These are phyloP conservation scores for Boletus huronensis DNA, from an alignment of 768 basidiomycete species.

Conservation along the genomic window DNA sequence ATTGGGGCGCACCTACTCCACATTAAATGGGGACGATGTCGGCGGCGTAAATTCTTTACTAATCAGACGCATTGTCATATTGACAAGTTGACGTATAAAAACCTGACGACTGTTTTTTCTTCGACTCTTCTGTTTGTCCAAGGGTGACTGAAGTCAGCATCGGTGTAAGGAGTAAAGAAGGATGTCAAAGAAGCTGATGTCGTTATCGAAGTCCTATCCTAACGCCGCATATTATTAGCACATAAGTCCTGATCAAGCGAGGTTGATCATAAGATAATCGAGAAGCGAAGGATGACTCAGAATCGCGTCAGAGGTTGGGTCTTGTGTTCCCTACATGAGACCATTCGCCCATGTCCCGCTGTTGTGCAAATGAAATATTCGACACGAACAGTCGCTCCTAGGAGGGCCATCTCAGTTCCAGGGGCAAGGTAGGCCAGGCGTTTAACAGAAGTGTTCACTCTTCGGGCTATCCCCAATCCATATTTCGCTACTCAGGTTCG, in stretches of 20 bases:
- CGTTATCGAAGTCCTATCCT: conserved; percentile 94
- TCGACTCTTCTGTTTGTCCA: neutral
- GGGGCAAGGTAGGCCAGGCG: neutral
- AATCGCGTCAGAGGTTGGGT: neutral
- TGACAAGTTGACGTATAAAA: conserved; percentile 15
- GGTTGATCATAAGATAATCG: conserved; percentile 94
- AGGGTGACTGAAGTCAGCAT: neutral
- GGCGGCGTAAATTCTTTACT: conserved; percentile 94
- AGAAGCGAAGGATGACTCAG: conserved; percentile 12
- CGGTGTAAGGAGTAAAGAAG: conserved; percentile 10
- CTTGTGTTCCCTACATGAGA: neutral
- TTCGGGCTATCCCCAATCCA: conserved; percentile 1
- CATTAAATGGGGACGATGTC: conserved; percentile 90
- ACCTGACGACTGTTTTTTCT: neutral
- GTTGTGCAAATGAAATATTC: neutral
- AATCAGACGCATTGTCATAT: conserved; percentile 88
- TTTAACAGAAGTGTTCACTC: neutral
- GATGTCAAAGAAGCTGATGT: conserved; percentile 82
- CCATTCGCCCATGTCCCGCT: neutral
- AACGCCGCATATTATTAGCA: conserved; percentile 71
- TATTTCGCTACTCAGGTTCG: neutral
- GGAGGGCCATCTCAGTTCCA: conserved; percentile 4
- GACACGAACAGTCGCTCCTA: neutral
- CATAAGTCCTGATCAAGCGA: conserved; percentile 96
- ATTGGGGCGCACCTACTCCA: conserved; percentile 97